Evolutionary conservation across 2,329 filamentous ascomycete species (phyloP), one percentile per base, ranked within the genome.

Genomic region (Colletotrichum sansevieriae): DNA sequence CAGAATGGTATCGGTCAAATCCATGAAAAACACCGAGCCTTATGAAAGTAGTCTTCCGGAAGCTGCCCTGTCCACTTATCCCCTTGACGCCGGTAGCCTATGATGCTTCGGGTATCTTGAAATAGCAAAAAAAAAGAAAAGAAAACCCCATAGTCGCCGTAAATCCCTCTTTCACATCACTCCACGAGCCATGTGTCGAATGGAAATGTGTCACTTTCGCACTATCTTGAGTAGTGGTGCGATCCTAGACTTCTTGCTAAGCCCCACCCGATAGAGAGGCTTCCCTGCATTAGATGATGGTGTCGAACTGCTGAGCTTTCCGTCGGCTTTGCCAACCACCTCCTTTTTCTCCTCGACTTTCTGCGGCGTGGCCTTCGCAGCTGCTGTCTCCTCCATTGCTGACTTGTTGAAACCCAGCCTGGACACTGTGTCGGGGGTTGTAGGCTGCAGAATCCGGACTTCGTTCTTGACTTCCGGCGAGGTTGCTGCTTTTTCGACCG

Each of bases 191-290:
- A 11, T 4, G 29, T 47, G n/a, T 39, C 41, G 37, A 0, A 13
- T 39, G 37, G 37, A 12, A 54, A 4, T 15, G 6, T 2, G 4
- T 69, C 55, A 70, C 73, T 85, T 86, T 63, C 79, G 81, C 61
- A 87, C 71, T 22, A 79, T 80, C 75, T 87, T 87, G 29, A 87
- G 76, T 61, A 87, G 74, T 33, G 85, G 84, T 41, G 85, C 83
- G 68, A 87, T 86, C 65, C 82, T 79, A 18, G 81, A 81, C 72
- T 76, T 79, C 74, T 81, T 86, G 77, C 85, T 87, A 71, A 87
- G 75, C 3, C 85, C 85, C 62, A 87, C 84, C 15, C 85, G 80
- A 70, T 83, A 85, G 15, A 81, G 71, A 15, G 83, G 83, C 69
- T 82, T 84, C 13, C 73, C 71, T 6, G 65, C 71, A 61, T 73